Conservation (phyloP, 2,329 filamentous ascomycete genomes). For the Dactylellina parvicollis region DNA sequence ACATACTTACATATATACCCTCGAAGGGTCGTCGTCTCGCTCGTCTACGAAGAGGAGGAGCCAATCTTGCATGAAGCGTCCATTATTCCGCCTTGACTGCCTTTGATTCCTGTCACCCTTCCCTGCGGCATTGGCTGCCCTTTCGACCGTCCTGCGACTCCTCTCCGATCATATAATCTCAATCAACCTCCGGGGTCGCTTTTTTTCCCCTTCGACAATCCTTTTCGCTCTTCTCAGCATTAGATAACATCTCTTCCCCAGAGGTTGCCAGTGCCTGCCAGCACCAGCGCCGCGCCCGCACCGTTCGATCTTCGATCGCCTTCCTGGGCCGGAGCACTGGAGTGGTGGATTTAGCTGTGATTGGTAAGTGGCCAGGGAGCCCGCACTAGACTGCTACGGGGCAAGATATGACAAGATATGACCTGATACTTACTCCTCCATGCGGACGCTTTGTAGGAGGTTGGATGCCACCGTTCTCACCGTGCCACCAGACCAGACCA, state of each 20-base stretch:
- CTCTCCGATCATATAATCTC: conserved; percentile 11
- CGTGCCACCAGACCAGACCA: conserved; percentile 7
- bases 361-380: conserved; percentile 47
- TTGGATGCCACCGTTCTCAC: conserved; percentile 48
- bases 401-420: conserved; percentile 51
- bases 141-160: conserved; percentile 2
- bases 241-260: not conserved
- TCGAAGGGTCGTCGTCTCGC: not conserved
- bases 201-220: not conserved
- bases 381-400: conserved; percentile 26
- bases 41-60: not conserved
- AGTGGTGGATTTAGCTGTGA: conserved; percentile 25
- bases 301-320: conserved; percentile 45
- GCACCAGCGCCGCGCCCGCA: not conserved
- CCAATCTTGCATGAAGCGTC: conserved; percentile 10
- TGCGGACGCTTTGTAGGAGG: conserved; percentile 36
- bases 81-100: not conserved
- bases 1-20: not conserved
- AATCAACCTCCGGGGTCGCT: not conserved
- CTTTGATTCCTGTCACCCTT: not conserved
- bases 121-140: conserved; percentile 29
- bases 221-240: conserved; percentile 1
- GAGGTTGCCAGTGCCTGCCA: not conserved
- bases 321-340: conserved; percentile 41
- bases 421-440: conserved; percentile 52